These are phyloP conservation scores for Mortierella hygrophila DNA, from an alignment of 192 early-diverging fungal genomes.

Conservation along the genomic window DNA sequence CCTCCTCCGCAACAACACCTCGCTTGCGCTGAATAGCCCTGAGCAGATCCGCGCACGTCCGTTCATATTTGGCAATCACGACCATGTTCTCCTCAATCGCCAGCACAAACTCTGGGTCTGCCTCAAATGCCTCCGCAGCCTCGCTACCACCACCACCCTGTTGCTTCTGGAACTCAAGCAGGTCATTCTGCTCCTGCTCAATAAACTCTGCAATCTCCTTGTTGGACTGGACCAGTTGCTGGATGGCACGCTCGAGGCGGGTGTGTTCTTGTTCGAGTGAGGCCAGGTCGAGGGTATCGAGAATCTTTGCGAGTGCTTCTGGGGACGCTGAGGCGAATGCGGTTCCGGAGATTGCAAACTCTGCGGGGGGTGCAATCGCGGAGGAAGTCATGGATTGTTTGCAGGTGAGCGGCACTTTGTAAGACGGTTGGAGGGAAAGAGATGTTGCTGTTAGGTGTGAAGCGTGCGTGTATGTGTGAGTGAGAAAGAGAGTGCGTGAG, in stretches of 20 bases:
- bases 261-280: slow-evolving; percentile 38
- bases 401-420: not conserved
- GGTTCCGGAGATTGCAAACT: slow-evolving; percentile 33
- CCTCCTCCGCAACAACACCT: not conserved
- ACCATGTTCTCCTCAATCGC: slow-evolving; percentile 51
- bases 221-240: slow-evolving; percentile 42
- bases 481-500: not conserved
- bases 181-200: slow-evolving; percentile 34
- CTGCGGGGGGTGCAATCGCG: slow-evolving; percentile 42
- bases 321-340: slow-evolving; percentile 25
- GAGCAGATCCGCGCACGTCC: slow-evolving; percentile 23
- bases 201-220: slow-evolving; percentile 47
- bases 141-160: not conserved
- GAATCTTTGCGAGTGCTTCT: slow-evolving; percentile 26
- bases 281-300: slow-evolving; percentile 35
- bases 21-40: slow-evolving; percentile 27
- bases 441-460: not conserved
- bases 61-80: slow-evolving; percentile 40
- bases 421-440: not conserved
- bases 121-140: not conserved
- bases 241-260: slow-evolving; percentile 39
- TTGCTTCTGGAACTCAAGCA: not conserved
- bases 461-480: not conserved
- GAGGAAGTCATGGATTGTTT: not conserved
- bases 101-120: slow-evolving; percentile 50